Evolutionary conservation across 148 eudicot species (phyloP), one percentile per base, ranked within the genome.

Genomic region (Persicaria maculosa): DNA sequence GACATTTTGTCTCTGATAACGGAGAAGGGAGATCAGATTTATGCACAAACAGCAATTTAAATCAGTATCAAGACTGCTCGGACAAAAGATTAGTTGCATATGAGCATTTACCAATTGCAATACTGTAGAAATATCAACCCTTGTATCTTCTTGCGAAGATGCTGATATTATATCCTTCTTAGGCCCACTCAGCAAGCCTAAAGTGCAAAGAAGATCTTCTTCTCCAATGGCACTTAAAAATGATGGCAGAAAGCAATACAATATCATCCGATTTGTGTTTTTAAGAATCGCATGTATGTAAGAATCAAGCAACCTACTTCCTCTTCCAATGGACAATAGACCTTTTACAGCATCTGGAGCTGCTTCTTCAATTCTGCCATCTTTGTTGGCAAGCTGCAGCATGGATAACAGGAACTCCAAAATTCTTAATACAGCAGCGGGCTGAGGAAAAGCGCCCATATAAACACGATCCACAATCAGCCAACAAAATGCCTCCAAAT

Each of bases 381-480:
- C 96, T 85, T 95, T 92, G 76, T 95, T 95, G 45, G 96, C 99
- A 88, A 95, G 84, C 85, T 95, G 99, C 48, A 95, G 80, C 97
- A 95, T 92, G 55, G 99, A 92, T 73, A 92, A 75, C 79, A 95
- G 85, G 82, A 95, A 95, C 79, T 95, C 99, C 78, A 95, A 86
- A 48, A 92, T 86, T 79, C 87, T 84, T 77, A 92, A 74, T 77
- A 95, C 93, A 61, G 81, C 86, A 67, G 79, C 84, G 53, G 99
- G 97, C 82, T 84, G 94, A 20, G 99, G 97, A 81, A 95, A 95
- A 77, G 92, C 96, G 74, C 97, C 99, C 99, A 95, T 90, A 74
- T 95, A 95, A 6, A 83, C 96, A 64, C 99, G 97, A 82, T 95
- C 99, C 68, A 92, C 97, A 65, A 95, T 88, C 85, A 95, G 75